Evolutionary conservation across 2,329 filamentous ascomycete genomes (phyloP).

Genomic region (Podosphaera fusca): DNA sequence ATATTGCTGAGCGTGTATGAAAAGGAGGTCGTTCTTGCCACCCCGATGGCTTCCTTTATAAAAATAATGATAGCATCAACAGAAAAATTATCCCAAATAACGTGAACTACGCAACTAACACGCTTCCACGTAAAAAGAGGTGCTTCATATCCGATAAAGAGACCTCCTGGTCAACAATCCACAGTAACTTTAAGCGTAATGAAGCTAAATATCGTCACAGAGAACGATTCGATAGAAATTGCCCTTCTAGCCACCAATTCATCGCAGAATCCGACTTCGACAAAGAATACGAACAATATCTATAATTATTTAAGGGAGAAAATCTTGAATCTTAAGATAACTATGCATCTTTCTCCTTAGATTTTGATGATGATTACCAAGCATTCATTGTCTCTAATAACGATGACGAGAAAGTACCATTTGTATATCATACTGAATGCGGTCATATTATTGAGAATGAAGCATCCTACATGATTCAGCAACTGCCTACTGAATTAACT

Average conservation of each 20-base stretch:
- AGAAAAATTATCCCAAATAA: neutral
- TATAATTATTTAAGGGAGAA: neutral
- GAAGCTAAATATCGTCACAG: neutral
- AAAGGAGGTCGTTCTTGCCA: neutral
- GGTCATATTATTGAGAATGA: neutral
- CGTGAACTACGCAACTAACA: neutral
- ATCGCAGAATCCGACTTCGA: neutral
- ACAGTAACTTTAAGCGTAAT: neutral
- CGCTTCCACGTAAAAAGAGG: neutral
- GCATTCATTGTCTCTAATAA: neutral
- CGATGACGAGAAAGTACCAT: neutral
- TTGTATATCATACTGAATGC: neutral
- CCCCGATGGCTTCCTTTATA: neutral
- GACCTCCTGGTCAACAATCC: neutral
- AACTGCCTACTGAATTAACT: neutral
- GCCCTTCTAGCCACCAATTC: neutral
- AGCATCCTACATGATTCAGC: neutral
- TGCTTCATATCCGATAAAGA: neutral
- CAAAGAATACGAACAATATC: neutral
- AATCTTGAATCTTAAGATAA: neutral
- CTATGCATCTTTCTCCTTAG: neutral
- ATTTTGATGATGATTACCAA: neutral
- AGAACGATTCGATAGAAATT: neutral
- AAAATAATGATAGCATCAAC: neutral
- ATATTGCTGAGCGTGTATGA: neutral